Conservation (phyloP, 2,329 filamentous ascomycete genomes). For the Diplocarpon rosae region DNA sequence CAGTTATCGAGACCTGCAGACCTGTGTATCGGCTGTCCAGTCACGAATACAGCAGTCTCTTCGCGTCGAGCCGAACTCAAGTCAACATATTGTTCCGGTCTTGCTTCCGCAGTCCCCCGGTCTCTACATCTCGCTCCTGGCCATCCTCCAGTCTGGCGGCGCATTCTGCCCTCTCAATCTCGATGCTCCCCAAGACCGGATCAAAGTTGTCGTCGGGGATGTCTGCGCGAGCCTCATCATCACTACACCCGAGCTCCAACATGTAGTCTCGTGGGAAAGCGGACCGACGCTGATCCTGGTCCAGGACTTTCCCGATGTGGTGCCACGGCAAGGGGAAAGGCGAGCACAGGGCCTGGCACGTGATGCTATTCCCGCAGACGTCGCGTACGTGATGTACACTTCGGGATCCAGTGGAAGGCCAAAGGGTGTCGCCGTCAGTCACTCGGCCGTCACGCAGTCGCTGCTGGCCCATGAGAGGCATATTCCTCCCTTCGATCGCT, state of each 20-base stretch:
- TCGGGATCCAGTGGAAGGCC: conserved; percentile 82
- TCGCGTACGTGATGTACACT: conserved; percentile 91
- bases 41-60: conserved; percentile 8
- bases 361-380: conserved; percentile 16
- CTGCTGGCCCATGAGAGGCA: conserved; percentile 70
- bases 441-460: conserved; percentile 69
- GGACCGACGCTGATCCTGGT: conserved; percentile 31
- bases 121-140: conserved; percentile 68
- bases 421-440: conserved; percentile 77
- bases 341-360: conserved; percentile 2
- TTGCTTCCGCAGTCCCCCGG: conserved; percentile 66
- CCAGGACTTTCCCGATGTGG: conserved; percentile 27
- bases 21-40: conserved; percentile 29
- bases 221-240: conserved; percentile 59
- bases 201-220: conserved; percentile 73
- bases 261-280: conserved; percentile 29
- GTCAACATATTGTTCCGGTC: conserved; percentile 55
- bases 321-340: neutral
- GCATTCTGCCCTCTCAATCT: conserved; percentile 79
- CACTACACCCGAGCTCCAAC: conserved; percentile 41
- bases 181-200: conserved; percentile 65
- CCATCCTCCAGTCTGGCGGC: conserved; percentile 67
- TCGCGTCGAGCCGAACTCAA: neutral
- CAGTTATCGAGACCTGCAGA: conserved; percentile 29
- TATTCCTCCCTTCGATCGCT: conserved; percentile 65